phyloP scores from a whole-genome alignment of 352 stramenopile genomes.

The Phytophthora ohioensis region DNA sequence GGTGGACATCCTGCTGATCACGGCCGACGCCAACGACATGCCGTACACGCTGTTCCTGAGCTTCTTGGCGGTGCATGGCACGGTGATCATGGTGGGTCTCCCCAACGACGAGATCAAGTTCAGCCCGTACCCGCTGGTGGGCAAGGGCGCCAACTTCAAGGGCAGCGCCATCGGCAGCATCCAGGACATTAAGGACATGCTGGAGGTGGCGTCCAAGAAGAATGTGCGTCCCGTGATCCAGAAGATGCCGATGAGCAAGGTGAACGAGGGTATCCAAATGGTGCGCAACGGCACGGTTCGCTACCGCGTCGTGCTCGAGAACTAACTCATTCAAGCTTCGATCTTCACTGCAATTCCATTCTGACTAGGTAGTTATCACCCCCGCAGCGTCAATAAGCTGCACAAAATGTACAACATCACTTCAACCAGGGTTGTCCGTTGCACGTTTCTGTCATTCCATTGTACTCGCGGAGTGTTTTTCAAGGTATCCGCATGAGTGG shows the following conservation, averaged over 20 bases:
- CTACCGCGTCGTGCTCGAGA: constrained; percentile 50
- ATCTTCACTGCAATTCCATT: too few relatives aligned
- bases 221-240: constrained; percentile 75
- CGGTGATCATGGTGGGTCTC: constrained; percentile 70
- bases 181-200: constrained; percentile 12
- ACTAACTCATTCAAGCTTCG: constrained; percentile 18
- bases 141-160: constrained; percentile 46
- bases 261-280: constrained; percentile 43
- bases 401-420: constrained; percentile 19
- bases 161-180: constrained; percentile 46
- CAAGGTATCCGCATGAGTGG: too few relatives aligned
- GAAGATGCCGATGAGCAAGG: constrained; percentile 59
- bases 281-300: not conserved
- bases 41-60: constrained; percentile 56
- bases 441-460: too few relatives aligned
- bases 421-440: not conserved
- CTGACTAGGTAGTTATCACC: not conserved
- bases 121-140: constrained; percentile 58
- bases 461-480: too few relatives aligned
- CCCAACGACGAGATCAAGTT: constrained; percentile 72
- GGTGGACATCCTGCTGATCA: constrained; percentile 83
- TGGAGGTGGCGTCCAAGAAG: constrained; percentile 50
- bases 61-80: constrained; percentile 63
- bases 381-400: not conserved
- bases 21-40: constrained; percentile 64